phyloP scores from a whole-genome alignment of 805 yeast genomes.

The Phaffomyces thermotolerans region DNA sequence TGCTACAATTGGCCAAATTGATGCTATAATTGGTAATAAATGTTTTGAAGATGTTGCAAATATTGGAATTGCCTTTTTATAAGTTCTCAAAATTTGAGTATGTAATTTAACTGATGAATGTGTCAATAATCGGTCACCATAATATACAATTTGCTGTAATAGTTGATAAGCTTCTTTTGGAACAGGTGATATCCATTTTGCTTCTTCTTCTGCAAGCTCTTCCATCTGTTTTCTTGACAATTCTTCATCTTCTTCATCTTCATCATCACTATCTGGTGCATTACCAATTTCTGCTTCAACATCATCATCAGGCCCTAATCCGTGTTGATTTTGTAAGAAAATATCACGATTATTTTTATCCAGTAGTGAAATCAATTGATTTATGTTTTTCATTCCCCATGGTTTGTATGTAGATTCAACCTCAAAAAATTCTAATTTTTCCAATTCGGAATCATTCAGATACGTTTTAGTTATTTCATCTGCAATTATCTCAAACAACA shows the following conservation, averaged over 20 bases:
- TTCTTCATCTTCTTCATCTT: conserved; percentile 23
- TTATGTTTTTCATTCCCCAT: conserved; percentile 39
- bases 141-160: conserved; percentile 53
- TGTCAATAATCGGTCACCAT: conserved; percentile 63
- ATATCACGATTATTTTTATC: conserved; percentile 28
- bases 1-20: conserved; percentile 42
- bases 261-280: conserved; percentile 28
- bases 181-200: conserved; percentile 59
- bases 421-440: conserved; percentile 16
- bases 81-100: conserved; percentile 47
- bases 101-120: conserved; percentile 56
- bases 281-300: conserved; percentile 30
- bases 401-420: conserved; percentile 20
- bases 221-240: conserved; percentile 18
- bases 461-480: conserved; percentile 37
- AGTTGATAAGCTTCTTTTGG: conserved; percentile 53
- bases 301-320: conserved; percentile 28
- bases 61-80: conserved; percentile 39
- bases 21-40: conserved; percentile 44
- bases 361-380: conserved; percentile 39
- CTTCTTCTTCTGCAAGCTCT: conserved; percentile 24
- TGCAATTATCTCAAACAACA: conserved; percentile 57
- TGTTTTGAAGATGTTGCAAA: conserved; percentile 42
- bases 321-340: conserved; percentile 24
- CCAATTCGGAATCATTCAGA: conserved; percentile 18